A percentile compares a stretch with the other conserved stretches of the same genome.
Conservation (phyloP, 2,329 filamentous ascomycete species). For the Verticillium albo-atrum region DNA sequence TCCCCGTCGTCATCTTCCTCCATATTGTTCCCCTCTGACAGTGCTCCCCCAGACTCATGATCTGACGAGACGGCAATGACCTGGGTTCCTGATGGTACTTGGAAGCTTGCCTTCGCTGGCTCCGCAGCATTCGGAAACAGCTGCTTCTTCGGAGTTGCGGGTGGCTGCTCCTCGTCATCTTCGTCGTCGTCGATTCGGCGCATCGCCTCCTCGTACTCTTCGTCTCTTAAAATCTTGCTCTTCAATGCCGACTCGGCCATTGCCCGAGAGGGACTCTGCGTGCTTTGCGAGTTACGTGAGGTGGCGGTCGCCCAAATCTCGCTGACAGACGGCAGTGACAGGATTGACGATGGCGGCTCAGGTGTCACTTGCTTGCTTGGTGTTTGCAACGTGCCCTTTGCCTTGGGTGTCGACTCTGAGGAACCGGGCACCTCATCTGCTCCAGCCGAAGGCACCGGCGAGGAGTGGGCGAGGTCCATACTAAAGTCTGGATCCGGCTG, state of each 20-base stretch:
- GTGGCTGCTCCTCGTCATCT: constrained; percentile 17
- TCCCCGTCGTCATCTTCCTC: constrained; percentile 33
- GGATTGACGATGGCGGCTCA: constrained; percentile 10
- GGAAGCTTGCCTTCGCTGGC: constrained; percentile 10
- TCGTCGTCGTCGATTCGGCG: constrained; percentile 31
- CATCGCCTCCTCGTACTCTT: constrained; percentile 41
- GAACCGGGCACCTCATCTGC: constrained; percentile 1
- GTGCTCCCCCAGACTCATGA: constrained; percentile 4
- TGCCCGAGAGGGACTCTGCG: constrained; percentile 23
- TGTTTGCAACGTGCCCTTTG: neutral
- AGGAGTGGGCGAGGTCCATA: constrained; percentile 26
- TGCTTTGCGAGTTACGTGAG: constrained; percentile 24
- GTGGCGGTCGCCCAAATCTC: constrained; percentile 37
- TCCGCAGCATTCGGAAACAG: constrained; percentile 29
- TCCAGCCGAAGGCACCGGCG: constrained; percentile 11
- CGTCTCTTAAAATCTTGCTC: constrained; percentile 16
- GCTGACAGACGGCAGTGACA: constrained; percentile 22
- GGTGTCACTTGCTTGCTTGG: neutral
- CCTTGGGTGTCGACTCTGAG: constrained; percentile 2
- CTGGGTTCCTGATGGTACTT: constrained; percentile 18
- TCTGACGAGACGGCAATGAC: constrained; percentile 25
- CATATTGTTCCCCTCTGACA: constrained; percentile 30
- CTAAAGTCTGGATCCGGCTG: constrained; percentile 41
- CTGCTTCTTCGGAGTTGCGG: constrained; percentile 6
- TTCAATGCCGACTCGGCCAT: constrained; percentile 15